phyloP scores from a whole-genome alignment of 148 eudicot species.

The Agrostemma githago region DNA sequence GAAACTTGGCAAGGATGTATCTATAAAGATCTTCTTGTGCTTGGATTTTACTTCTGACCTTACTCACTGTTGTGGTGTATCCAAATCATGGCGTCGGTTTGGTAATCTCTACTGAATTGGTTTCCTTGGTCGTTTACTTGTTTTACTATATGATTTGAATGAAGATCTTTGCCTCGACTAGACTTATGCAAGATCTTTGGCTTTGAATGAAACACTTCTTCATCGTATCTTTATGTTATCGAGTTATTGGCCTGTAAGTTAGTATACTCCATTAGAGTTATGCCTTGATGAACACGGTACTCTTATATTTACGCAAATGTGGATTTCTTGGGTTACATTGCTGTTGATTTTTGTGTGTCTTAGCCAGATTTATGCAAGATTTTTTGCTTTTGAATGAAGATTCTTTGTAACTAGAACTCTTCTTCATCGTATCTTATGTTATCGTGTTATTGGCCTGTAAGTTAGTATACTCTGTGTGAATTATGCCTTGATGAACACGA shows the following conservation, averaged over 20 bases:
- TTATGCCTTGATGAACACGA: not conserved
- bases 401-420: not conserved
- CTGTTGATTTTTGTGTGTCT: not conserved
- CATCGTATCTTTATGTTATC: not conserved
- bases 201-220: not conserved
- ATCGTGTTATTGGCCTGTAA: not conserved
- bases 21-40: slow-evolving; percentile 36
- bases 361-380: not conserved
- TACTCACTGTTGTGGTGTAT: slow-evolving; percentile 31
- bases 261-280: not conserved
- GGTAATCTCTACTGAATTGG: slow-evolving; percentile 32
- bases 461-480: not conserved
- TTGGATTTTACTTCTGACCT: slow-evolving; percentile 42
- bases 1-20: slow-evolving; percentile 36
- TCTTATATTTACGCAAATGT: not conserved
- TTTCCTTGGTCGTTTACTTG: not conserved
- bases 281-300: not conserved
- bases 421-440: not conserved
- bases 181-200: not conserved
- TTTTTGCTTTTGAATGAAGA: not conserved
- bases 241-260: not conserved
- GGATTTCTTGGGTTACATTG: not conserved
- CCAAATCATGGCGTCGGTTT: slow-evolving; percentile 43
- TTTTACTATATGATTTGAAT: no score
- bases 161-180: not conserved